phyloP scores from a whole-genome alignment of 768 basidiomycete genomes.

The Agaricus blazei region DNA sequence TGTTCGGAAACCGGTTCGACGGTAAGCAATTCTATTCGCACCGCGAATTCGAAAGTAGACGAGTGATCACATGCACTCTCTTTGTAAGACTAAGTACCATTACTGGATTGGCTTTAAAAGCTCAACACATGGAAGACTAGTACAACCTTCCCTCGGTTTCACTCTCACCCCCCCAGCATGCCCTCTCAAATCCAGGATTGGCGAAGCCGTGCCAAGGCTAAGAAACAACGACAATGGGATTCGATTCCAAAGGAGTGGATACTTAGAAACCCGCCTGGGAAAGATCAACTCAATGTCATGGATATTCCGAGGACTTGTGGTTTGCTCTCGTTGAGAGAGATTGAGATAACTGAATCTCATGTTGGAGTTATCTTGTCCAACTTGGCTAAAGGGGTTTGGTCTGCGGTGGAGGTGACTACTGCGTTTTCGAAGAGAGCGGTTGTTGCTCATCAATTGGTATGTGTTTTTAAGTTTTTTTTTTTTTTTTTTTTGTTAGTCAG shows the following conservation, averaged over 20 bases:
- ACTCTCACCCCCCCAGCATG: slow-evolving; percentile 16
- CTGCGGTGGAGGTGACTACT: slow-evolving; percentile 61
- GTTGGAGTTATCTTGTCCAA: slow-evolving; percentile 45
- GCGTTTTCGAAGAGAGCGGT: slow-evolving; percentile 78
- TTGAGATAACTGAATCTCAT: slow-evolving; percentile 37
- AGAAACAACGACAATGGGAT: slow-evolving; percentile 46
- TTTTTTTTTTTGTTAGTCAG: neutral
- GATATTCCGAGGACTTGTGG: slow-evolving; percentile 51
- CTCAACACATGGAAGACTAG: too few relatives aligned
- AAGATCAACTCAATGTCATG: slow-evolving; percentile 46
- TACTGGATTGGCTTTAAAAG: too few relatives aligned
- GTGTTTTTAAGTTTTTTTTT: slow-evolving; percentile 13
- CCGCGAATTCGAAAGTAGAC: too few relatives aligned
- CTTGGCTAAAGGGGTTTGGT: slow-evolving; percentile 50
- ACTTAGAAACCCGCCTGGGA: slow-evolving; percentile 38
- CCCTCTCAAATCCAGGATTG: slow-evolving; percentile 27
- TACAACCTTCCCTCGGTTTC: too few relatives aligned
- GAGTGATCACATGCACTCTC: too few relatives aligned
- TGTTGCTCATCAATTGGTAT: slow-evolving; percentile 72
- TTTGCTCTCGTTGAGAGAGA: slow-evolving; percentile 47
- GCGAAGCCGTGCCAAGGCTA: slow-evolving; percentile 49
- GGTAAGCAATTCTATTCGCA: too few relatives aligned
- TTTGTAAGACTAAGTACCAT: too few relatives aligned
- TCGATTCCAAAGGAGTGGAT: slow-evolving; percentile 66
- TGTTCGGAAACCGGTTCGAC: too few relatives aligned